These are phyloP conservation scores for Trypanosoma vivax DNA, from an alignment of 208 protist species.

Conservation along the genomic window DNA sequence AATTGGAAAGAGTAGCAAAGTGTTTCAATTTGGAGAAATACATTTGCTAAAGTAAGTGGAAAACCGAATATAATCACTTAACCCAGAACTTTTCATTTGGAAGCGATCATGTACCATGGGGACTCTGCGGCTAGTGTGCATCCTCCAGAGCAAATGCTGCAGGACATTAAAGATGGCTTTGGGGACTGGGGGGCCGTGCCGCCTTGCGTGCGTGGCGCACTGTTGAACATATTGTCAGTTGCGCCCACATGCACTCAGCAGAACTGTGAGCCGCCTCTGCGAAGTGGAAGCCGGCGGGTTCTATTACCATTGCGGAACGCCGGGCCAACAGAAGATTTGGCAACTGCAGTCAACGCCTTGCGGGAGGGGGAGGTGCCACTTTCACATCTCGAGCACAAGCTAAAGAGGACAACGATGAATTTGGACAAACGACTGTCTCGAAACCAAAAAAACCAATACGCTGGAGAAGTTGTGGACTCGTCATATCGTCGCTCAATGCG, in stretches of 20 bases:
- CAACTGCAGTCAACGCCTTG: conserved; percentile 13
- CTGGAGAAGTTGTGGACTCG: too few species aligned
- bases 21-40: too few species aligned
- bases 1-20: too few species aligned
- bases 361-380: conserved; percentile 13
- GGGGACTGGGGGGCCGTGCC: conserved; percentile 13
- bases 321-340: conserved; percentile 16
- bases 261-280: too few species aligned
- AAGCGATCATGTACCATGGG: background rate
- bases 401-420: background rate
- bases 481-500: too few species aligned
- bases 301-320: conserved; percentile 28
- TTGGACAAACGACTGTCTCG: conserved; percentile 1
- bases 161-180: conserved; percentile 9
- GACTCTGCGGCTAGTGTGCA: background rate
- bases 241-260: background rate
- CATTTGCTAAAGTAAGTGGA: too few species aligned
- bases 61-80: too few species aligned
- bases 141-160: background rate
- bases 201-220: conserved; percentile 13
- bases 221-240: conserved; percentile 3
- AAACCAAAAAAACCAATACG: background rate
- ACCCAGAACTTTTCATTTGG: too few species aligned
- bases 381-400: conserved; percentile 4
- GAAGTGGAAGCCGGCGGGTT: too few species aligned